Base-by-base conservation (phyloP, 2,329 filamentous ascomycete genomes). In the Ophiostoma triangulosporum region DNA sequence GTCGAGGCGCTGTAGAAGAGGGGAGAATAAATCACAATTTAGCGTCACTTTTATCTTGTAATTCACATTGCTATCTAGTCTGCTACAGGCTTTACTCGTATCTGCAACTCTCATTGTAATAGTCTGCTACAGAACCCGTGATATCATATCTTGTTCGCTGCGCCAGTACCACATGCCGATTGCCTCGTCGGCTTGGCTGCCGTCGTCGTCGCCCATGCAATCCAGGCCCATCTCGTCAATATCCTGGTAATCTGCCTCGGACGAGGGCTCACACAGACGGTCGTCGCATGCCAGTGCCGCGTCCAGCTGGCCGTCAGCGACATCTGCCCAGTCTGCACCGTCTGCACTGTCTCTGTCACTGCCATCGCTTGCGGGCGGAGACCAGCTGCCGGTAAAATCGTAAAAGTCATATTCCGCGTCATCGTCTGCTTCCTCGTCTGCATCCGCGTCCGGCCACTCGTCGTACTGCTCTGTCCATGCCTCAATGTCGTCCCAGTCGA, bases 401-500 rank as follows among this genome's bases (percentile, higher is more conserved):
- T 50, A 20, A 45, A 48, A 48, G 6, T 9, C 11, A 1, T n/a
- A n/a, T n/a, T 51, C 29, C 1, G 46, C 50, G 29, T 52, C 48
- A 4, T 53, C 17, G 5, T 17, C 15, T 29, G 20, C 14, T 46
- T 38, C n/a, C 35, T 38, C 35, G 20, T 20, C 35, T 38, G 11
- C 33, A 36, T 36, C 11, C 6, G 5, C 33, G 33, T 43, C 38
- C 7, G n/a, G n/a, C n/a, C 24, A 31, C 0, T 27, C 22, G 12
- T 55, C 15, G 1, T 17, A 15, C 1, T 35, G 12, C 8, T 53
- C 53, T 0, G 52, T 35, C 52, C 50, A 57, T 3, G 45, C 53
- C 1, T 55, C 56, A 12, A 59, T 56, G 3, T 59, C 56, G 27
- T 50, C 36, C 56, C 51, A 59, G 17, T 35, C 9, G 4, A 45